Percentiles rank a stretch among this genome's conserved stretches.
Evolutionary conservation across 192 early-diverging fungal species (phyloP).

Genomic region (Coemansia sp.): DNA sequence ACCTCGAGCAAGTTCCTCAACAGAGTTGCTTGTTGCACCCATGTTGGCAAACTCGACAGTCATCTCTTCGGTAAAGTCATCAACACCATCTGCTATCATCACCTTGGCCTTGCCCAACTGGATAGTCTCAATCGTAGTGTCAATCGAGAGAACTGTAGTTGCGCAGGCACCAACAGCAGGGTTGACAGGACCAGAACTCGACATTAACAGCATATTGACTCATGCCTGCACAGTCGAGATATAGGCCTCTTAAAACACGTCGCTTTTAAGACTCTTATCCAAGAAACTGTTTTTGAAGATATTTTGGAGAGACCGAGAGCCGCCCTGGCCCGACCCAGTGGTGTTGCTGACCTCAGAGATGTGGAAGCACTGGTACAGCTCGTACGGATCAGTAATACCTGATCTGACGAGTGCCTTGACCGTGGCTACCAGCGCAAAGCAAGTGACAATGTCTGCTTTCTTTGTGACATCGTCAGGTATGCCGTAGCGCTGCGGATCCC

Average conservation of each 20-base stretch:
- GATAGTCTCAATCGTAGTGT: slow-evolving; percentile 68
- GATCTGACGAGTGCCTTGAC: slow-evolving; percentile 88
- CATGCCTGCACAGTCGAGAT: too few relatives aligned
- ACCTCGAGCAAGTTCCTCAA: too few relatives aligned
- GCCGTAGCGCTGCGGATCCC: slow-evolving; percentile 87
- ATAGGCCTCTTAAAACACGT: too few relatives aligned
- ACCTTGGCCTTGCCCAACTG: too few relatives aligned
- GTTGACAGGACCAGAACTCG: too few relatives aligned
- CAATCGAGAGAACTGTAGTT: slow-evolving; percentile 84
- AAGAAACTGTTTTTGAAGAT: slow-evolving; percentile 73
- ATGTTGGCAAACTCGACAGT: too few relatives aligned
- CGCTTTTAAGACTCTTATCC: too few relatives aligned
- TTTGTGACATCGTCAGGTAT: slow-evolving; percentile 87
- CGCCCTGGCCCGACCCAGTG: slow-evolving; percentile 87
- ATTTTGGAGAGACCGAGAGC: slow-evolving; percentile 69
- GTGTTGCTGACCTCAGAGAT: slow-evolving; percentile 90
- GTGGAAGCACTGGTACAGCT: slow-evolving; percentile 85
- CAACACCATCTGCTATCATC: too few relatives aligned
- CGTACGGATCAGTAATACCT: slow-evolving; percentile 95
- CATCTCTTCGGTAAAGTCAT: too few relatives aligned
- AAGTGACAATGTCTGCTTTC: slow-evolving; percentile 86
- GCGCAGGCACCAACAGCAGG: slow-evolving; percentile 78
- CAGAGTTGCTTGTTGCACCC: too few relatives aligned
- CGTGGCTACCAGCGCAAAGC: slow-evolving; percentile 84
- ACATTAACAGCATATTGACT: too few relatives aligned